These are phyloP conservation scores for Lunasporangiospora selenospora DNA, from an alignment of 192 early-diverging fungal genomes.

Conservation along the genomic window DNA sequence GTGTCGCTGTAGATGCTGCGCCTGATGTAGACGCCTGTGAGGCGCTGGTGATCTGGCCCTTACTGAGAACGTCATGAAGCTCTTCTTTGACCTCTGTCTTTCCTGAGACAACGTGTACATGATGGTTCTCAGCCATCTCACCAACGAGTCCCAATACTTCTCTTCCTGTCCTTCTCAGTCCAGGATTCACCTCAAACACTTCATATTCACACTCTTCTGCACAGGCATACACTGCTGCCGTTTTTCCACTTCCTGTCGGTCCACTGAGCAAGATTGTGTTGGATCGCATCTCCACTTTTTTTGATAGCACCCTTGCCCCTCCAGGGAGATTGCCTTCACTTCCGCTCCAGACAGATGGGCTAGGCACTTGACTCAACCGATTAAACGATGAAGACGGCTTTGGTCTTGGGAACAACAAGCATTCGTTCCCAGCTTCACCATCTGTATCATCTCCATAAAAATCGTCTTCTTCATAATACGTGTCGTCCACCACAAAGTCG, in stretches of 20 bases:
- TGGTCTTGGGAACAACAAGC: constrained; percentile 1
- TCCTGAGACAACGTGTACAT: constrained; percentile 56
- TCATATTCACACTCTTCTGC: constrained; percentile 77
- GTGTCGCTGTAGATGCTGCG: neutral
- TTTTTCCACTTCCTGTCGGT: constrained; percentile 74
- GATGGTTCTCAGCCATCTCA: constrained; percentile 79
- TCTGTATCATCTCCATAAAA: constrained; percentile 29
- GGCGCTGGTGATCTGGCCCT: neutral
- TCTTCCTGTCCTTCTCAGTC: constrained; percentile 70
- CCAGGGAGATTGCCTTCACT: neutral
- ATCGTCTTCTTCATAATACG: constrained; percentile 12
- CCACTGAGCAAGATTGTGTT: constrained; percentile 73
- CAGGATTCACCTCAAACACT: constrained; percentile 78
- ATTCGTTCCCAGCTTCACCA: constrained; percentile 30
- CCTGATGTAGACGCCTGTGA: neutral
- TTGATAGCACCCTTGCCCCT: neutral
- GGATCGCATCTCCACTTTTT: constrained; percentile 48
- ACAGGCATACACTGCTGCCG: constrained; percentile 73
- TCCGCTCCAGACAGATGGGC: no score
- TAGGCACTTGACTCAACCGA: no score
- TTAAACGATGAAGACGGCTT: constrained; percentile 19
- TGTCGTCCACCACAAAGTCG: constrained; percentile 37
- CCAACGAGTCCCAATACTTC: constrained; percentile 69
- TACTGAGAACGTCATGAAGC: neutral
- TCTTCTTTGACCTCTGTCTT: constrained; percentile 24